phyloP scores from a whole-genome alignment of 805 yeast genomes.

The Yarrowia sp. region DNA sequence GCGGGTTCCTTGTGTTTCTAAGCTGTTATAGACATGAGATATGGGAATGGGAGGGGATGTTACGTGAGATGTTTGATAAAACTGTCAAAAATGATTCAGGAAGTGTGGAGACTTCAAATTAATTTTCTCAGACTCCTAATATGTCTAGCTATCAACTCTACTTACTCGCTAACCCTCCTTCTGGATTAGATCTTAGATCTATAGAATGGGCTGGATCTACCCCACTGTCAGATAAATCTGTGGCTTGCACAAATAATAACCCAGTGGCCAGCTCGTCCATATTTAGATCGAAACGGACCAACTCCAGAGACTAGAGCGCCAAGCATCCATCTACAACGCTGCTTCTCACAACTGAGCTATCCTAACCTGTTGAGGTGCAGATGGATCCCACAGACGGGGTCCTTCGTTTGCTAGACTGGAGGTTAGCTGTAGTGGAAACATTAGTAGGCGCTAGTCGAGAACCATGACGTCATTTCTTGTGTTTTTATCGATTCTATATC shows the following conservation, averaged over 20 bases:
- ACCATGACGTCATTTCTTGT: background rate
- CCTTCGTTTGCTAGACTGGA: background rate
- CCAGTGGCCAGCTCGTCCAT: background rate
- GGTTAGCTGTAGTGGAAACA: conserved; percentile 9
- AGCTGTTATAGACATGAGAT: background rate
- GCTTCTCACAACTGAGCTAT: background rate
- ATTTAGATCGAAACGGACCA: background rate
- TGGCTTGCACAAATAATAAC: conserved; percentile 1
- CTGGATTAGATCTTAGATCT: background rate
- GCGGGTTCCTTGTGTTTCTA: conserved; percentile 30
- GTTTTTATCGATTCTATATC: background rate
- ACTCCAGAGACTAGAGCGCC: background rate
- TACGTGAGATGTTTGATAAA: no score
- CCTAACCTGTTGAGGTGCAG: background rate
- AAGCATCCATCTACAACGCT: background rate
- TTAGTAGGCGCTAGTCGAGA: background rate
- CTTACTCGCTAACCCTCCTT: no score
- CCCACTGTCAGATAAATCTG: conserved; percentile 6
- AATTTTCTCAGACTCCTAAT: no score
- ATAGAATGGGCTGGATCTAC: background rate
- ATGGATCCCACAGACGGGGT: no score
- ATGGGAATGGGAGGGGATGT: conserved; percentile 10
- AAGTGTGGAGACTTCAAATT: no score
- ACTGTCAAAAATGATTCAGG: no score
- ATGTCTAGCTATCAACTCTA: no score